phyloP scores from a whole-genome alignment of 371 early-diverging fungal species.

The Coemansia sp. region DNA sequence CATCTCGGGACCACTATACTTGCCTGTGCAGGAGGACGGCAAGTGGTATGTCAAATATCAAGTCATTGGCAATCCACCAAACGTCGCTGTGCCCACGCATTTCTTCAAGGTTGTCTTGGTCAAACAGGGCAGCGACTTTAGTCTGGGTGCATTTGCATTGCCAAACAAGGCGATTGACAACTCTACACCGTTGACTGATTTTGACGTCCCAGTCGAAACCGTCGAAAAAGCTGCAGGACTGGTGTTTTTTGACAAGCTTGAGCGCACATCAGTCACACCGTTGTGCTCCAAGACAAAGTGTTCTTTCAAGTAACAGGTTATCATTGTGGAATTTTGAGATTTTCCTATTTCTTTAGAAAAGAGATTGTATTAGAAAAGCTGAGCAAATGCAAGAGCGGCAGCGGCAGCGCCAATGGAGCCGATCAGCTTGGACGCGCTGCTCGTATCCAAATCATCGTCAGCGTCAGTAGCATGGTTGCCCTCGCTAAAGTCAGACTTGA shows the following conservation, averaged over 20 bases:
- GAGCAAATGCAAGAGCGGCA: constrained; percentile 22
- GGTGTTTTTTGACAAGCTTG: constrained; percentile 54
- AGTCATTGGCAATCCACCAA: constrained; percentile 84
- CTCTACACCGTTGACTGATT: constrained; percentile 62
- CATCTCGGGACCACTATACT: constrained; percentile 76
- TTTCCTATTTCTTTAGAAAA: background rate
- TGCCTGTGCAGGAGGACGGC: constrained; percentile 64
- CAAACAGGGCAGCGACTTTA: constrained; percentile 49
- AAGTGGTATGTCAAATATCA: constrained; percentile 83
- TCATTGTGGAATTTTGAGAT: too few species aligned
- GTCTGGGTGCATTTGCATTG: constrained; percentile 76
- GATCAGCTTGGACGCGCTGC: background rate
- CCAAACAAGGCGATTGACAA: constrained; percentile 76
- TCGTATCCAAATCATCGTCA: background rate
- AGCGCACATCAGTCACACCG: background rate
- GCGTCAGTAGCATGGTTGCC: constrained; percentile 8
- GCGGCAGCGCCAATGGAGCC: constrained; percentile 16
- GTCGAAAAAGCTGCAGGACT: constrained; percentile 75
- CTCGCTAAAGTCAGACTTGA: constrained; percentile 34
- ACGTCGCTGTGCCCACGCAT: constrained; percentile 90
- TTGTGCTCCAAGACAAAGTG: constrained; percentile 21
- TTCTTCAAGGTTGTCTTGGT: constrained; percentile 84
- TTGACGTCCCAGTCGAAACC: constrained; percentile 72
- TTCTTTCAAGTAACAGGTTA: constrained; percentile 14
- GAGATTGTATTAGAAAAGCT: constrained; percentile 15